A percentile compares a stretch with the other conserved stretches of the same genome.
These are phyloP conservation scores for Ustilago nuda DNA, from an alignment of 1,284 basidiomycete genomes.

Conservation along the genomic window DNA sequence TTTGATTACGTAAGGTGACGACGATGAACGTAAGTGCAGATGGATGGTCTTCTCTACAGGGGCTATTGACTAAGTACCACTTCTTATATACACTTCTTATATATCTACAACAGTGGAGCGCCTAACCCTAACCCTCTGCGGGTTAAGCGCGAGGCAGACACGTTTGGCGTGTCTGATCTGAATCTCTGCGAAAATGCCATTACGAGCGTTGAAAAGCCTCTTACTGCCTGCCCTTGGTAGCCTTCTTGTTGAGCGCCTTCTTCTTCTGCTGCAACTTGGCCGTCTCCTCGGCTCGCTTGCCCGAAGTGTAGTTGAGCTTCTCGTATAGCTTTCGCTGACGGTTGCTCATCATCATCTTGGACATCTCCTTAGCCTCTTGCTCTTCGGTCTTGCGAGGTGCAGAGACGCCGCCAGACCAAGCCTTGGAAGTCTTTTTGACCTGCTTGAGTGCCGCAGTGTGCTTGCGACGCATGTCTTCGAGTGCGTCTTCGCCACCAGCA, in stretches of 20 bases:
- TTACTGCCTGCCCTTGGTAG: conserved; percentile 31
- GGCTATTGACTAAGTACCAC: too few relatives aligned
- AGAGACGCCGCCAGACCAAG: conserved; percentile 68
- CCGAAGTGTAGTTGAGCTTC: conserved; percentile 89
- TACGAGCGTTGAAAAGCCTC: background rate
- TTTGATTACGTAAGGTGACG: too few relatives aligned
- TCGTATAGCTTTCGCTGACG: conserved; percentile 96
- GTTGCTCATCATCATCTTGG: conserved; percentile 98
- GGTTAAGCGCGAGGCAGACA: too few relatives aligned
- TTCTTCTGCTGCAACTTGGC: conserved; percentile 61
- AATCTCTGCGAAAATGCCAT: too few relatives aligned
- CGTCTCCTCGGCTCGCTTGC: conserved; percentile 80
- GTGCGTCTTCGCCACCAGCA: conserved; percentile 83
- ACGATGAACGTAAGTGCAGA: too few relatives aligned
- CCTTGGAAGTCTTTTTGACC: conserved; percentile 55
- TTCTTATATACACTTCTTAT: too few relatives aligned
- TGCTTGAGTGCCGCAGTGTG: conserved; percentile 58
- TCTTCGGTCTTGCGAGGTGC: conserved; percentile 73
- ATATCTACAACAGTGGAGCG: too few relatives aligned
- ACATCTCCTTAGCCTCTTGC: conserved; percentile 77
- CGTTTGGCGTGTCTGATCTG: too few relatives aligned
- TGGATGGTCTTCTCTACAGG: too few relatives aligned
- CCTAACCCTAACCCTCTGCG: too few relatives aligned
- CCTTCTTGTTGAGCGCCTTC: conserved; percentile 58
- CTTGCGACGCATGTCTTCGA: conserved; percentile 77